These are phyloP conservation scores for Singerocomus inundabilis DNA, from an alignment of 1,284 basidiomycete species.

Conservation along the genomic window DNA sequence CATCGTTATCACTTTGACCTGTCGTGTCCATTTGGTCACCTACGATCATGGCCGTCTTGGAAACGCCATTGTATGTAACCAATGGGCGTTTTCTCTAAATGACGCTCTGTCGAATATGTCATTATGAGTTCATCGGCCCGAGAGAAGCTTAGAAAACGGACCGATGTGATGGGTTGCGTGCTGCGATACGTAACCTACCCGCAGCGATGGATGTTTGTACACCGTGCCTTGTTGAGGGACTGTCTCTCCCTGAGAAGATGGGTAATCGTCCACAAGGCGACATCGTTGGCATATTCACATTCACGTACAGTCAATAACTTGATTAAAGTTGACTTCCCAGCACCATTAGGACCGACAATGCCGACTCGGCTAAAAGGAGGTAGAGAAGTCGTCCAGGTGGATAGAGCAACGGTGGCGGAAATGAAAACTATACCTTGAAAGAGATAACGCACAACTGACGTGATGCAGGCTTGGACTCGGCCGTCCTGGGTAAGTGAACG, in stretches of 20 bases:
- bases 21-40: slow-evolving; percentile 33
- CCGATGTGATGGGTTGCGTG: slow-evolving; percentile 96
- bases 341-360: slow-evolving; percentile 89
- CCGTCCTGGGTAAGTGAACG: slow-evolving; percentile 93
- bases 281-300: slow-evolving; percentile 7
- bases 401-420: slow-evolving; percentile 21
- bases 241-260: slow-evolving; percentile 75
- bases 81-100: slow-evolving; percentile 93
- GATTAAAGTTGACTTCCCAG: slow-evolving; percentile 95
- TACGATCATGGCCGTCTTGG: slow-evolving; percentile 98
- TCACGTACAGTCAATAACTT: slow-evolving; percentile 83
- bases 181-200: slow-evolving; percentile 97
- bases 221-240: slow-evolving; percentile 91
- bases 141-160: slow-evolving; percentile 31
- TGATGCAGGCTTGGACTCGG: slow-evolving; percentile 80
- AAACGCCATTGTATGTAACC: slow-evolving; percentile 99
- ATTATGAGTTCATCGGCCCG: slow-evolving; percentile 18
- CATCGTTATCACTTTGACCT: slow-evolving; percentile 11
- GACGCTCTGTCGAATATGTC: slow-evolving; percentile 59
- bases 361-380: slow-evolving; percentile 70
- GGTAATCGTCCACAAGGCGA: slow-evolving; percentile 8
- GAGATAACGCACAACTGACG: slow-evolving; percentile 89
- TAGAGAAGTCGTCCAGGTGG: slow-evolving; percentile 22
- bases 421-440: slow-evolving; percentile 69
- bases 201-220: slow-evolving; percentile 94